Evolutionary conservation across 805 yeast genomes (phyloP), one percentile per base, ranked within the genome.

Genomic region (Barnettozyma salicaria): DNA sequence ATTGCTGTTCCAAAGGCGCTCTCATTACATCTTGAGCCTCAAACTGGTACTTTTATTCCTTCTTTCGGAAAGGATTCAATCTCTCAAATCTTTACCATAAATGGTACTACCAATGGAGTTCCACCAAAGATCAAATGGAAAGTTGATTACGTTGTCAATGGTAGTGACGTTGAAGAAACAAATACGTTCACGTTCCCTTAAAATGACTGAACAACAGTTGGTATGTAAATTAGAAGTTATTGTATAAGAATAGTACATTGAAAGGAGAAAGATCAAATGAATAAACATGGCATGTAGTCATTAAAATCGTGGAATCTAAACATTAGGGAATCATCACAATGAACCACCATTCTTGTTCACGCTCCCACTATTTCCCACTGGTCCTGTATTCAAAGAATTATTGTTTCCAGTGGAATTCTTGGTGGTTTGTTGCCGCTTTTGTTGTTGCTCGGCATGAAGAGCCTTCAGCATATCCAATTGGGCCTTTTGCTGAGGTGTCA

Each of bases 121-220:
- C 61, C 65, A n/a, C 58, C 81, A 47, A 84, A 82, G 58, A 67
- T 86, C 41, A 81, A 85, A 58, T 86, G 89, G 90, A 83, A 80
- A 57, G 69, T 73, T 18, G 72, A 72, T 39, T 85, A 74, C 55
- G 48, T 52, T 9, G 54, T 69, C 8, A 73, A 71, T 36, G 74
- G 77, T n/a, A 54, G 57, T 17, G 56, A 59, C 7, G 59, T 59
- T 16, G 79, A 72, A 47, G 82, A 77, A 45, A 68, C 77, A 8
- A 86, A 87, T 7, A 76, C 78, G 18, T 62, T 63, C 37, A 52
- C 60, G 25, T 53, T 65, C 36, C 68, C 68, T 29, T 25, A 21
- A 18, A 11, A 11, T 3, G 11, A 46, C 7, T 18, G 6, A 9
- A 2, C 3, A 7, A 12, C 7, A 25, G 7, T 25, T 25, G 27